Evolutionary conservation across 1,284 basidiomycete species (phyloP), one percentile per base, ranked within the genome.

Genomic region (Ustilago nuda): DNA sequence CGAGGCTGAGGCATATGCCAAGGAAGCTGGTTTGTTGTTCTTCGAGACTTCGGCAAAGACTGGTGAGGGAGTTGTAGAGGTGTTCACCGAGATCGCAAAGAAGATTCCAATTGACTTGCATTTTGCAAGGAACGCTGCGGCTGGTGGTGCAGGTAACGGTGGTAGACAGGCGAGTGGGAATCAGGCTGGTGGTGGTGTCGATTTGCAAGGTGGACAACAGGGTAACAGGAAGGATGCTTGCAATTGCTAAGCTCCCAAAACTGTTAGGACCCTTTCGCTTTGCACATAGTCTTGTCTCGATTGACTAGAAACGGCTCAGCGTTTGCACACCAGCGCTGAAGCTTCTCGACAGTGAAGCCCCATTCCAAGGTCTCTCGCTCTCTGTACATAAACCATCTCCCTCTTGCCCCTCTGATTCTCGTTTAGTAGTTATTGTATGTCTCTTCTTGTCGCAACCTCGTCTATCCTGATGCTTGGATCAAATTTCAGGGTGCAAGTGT

Each of bases 21-120:
- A 93, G 72, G 97, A 99, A 87, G 91, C 92, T 37, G 93, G 93
- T 1, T 87, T 99, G 62, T 88, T 99, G 62, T 99, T 99, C 89
- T 98, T 98, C 82, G 96, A 99, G 89, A 98, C 96, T 23, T 94
- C 92, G 84, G 96, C 96, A 48, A 99, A 99, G 91, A 97, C 94
- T 9, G 97, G 97, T 45, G 93, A 96, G 81, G 95, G 95, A 53
- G 91, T 99, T 60, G 92, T 95, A 53, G 96, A 99, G 84, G 91
- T 99, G 37, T 99, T 99, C 86, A 99, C 96, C 8, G 97, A 99
- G 87, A 83, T 85, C 45, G 81, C 82, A 13, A 83, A 83, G 66
- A 83, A 83, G 77, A 83, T 83, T 27, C 81, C 82, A 5, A 81
- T 81, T 55, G 79, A 80, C 52, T 51, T 76, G 50, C 79, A 81